These are phyloP conservation scores for Hippophae rhamnoides DNA, from an alignment of 306 rosid genomes.

Conservation along the genomic window DNA sequence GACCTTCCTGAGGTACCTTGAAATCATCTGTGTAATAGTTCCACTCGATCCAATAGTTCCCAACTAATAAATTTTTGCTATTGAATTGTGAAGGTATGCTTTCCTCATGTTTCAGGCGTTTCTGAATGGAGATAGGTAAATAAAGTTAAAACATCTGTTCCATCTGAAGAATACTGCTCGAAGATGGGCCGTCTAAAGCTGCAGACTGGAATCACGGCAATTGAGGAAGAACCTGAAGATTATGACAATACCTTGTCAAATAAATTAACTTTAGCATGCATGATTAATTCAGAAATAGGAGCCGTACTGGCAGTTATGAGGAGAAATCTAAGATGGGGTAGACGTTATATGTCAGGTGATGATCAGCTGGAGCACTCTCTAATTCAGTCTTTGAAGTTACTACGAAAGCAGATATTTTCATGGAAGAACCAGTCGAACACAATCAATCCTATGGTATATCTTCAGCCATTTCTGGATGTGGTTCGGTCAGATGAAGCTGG, in stretches of 20 bases:
- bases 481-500: constrained; percentile 93
- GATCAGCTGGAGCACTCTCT: constrained; percentile 93
- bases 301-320: constrained; percentile 96
- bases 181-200: constrained; percentile 74
- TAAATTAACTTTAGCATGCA: constrained; percentile 74
- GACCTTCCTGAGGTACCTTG: no score
- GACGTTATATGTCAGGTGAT: constrained; percentile 83
- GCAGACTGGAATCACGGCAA: constrained; percentile 61
- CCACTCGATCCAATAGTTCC: constrained; percentile 4
- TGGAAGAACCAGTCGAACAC: constrained; percentile 94
- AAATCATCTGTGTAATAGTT: background rate
- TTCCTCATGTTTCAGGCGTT: constrained; percentile 14
- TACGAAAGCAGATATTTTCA: constrained; percentile 68
- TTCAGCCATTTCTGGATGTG: constrained; percentile 95
- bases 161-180: constrained; percentile 12
- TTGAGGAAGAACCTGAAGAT: constrained; percentile 91
- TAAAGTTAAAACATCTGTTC: constrained; percentile 11
- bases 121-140: constrained; percentile 4
- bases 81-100: constrained; percentile 12
- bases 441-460: constrained; percentile 70
- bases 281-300: constrained; percentile 88
- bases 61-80: background rate
- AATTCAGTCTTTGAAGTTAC: constrained; percentile 78
- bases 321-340: constrained; percentile 94
- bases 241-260: constrained; percentile 46